Evolutionary conservation across 139 green algal genomes (phyloP).

Genomic region (Gonium pectorale): DNA sequence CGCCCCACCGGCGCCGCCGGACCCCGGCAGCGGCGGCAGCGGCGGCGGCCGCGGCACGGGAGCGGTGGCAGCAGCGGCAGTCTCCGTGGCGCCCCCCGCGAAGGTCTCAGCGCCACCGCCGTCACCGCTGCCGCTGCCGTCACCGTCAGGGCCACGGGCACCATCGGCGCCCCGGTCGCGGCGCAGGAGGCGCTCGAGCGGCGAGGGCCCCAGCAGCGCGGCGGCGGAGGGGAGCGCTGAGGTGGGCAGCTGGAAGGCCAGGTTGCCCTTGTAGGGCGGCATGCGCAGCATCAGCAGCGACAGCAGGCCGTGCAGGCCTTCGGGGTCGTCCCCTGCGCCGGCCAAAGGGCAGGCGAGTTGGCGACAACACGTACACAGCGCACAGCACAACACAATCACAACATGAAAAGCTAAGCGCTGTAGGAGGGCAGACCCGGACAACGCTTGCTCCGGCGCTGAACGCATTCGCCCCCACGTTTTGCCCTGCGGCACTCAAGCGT

Average conservation of each 20-base stretch:
- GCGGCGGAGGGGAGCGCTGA: slow-evolving; percentile 2
- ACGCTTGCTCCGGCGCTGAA: too few relatives aligned
- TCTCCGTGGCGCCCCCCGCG: too few relatives aligned
- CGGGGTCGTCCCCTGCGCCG: slow-evolving; percentile 19
- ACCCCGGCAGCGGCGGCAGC: neutral
- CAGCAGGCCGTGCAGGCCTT: slow-evolving; percentile 30
- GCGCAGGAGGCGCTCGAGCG: neutral
- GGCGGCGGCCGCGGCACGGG: neutral
- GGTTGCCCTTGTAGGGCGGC: slow-evolving; percentile 33
- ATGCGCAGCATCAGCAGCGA: slow-evolving; percentile 41
- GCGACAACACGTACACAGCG: too few relatives aligned
- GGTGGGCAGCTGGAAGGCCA: slow-evolving; percentile 39
- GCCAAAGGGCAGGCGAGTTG: too few relatives aligned
- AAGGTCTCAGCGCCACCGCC: too few relatives aligned
- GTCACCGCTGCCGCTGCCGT: too few relatives aligned
- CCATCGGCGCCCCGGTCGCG: neutral
- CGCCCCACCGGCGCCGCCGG: neutral
- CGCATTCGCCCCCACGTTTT: too few relatives aligned
- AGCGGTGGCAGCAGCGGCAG: too few relatives aligned
- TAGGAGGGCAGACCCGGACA: too few relatives aligned
- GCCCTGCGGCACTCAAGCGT: too few relatives aligned
- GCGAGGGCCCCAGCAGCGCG: neutral
- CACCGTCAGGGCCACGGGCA: neutral
- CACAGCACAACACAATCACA: too few relatives aligned
- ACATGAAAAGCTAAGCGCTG: too few relatives aligned